These are phyloP conservation scores for Vitrella brassicaformis DNA, from an alignment of 73 alveolate genomes.

Conservation along the genomic window DNA sequence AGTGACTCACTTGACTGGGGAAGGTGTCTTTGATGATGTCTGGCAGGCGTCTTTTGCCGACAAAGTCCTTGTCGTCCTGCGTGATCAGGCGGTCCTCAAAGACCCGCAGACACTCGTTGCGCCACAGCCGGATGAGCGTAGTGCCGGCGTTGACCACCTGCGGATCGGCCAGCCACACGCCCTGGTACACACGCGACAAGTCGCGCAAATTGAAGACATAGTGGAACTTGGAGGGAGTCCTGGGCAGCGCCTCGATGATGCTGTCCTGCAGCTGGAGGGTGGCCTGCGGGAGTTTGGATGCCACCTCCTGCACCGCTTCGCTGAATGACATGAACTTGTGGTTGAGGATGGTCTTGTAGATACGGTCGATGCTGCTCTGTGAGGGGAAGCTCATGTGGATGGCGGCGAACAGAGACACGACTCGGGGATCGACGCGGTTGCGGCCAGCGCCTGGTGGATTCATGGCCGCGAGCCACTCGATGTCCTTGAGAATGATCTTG, in stretches of 20 bases:
- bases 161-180: slow-evolving; percentile 63
- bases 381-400: slow-evolving; percentile 63
- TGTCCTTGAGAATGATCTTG: slow-evolving; percentile 59
- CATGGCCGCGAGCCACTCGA: slow-evolving; percentile 89
- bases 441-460: slow-evolving; percentile 99
- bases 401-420: slow-evolving; percentile 71
- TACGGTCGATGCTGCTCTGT: slow-evolving; percentile 62
- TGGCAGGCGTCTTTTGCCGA: slow-evolving; percentile 27
- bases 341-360: slow-evolving; percentile 74
- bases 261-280: slow-evolving; percentile 50
- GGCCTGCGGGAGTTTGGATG: slow-evolving; percentile 47
- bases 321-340: slow-evolving; percentile 6
- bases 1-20: neutral
- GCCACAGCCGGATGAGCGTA: slow-evolving; percentile 64
- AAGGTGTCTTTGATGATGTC: slow-evolving; percentile 22
- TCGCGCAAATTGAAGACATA: slow-evolving; percentile 95
- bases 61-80: slow-evolving; percentile 24
- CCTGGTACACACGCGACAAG: slow-evolving; percentile 91
- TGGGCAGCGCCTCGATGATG: slow-evolving; percentile 81
- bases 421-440: slow-evolving; percentile 93
- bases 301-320: slow-evolving; percentile 24
- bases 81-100: slow-evolving; percentile 44
- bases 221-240: slow-evolving; percentile 96
- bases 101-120: slow-evolving; percentile 88
- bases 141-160: slow-evolving; percentile 28